Evolutionary conservation across 2,329 filamentous ascomycete species (phyloP).

Genomic region (Monosporascus sp.): DNA sequence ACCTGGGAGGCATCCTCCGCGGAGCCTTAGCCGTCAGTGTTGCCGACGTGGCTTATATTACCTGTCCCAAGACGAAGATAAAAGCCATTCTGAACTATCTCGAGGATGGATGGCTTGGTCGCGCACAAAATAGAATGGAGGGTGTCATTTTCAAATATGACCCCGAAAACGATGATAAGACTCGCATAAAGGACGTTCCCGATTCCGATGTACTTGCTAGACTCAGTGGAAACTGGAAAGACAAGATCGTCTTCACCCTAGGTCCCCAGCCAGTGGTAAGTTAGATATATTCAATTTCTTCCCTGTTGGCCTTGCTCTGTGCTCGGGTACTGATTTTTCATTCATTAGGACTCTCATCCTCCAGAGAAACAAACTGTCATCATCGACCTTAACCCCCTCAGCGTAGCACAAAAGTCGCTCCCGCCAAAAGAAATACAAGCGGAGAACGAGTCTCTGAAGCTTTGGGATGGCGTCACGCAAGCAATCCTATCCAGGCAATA

Average conservation of each 20-base stretch:
- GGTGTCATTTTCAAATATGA: slow-evolving; percentile 90
- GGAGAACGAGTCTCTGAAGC: slow-evolving; percentile 79
- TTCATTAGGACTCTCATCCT: slow-evolving; percentile 37
- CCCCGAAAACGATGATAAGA: slow-evolving; percentile 75
- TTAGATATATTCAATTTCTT: slow-evolving; percentile 11
- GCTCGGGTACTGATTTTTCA: slow-evolving; percentile 4
- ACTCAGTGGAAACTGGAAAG: slow-evolving; percentile 82
- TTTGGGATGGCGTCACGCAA: slow-evolving; percentile 84
- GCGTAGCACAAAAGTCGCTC: slow-evolving; percentile 70
- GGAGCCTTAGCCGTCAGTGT: slow-evolving; percentile 88
- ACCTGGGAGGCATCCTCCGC: slow-evolving; percentile 80
- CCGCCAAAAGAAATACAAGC: slow-evolving; percentile 76
- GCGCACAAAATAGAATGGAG: slow-evolving; percentile 84
- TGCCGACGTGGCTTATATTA: slow-evolving; percentile 81
- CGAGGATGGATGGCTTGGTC: slow-evolving; percentile 91
- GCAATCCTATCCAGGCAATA: slow-evolving; percentile 82
- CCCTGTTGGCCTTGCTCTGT: neutral
- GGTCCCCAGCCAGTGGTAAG: slow-evolving; percentile 58
- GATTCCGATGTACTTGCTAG: slow-evolving; percentile 78
- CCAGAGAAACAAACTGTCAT: slow-evolving; percentile 64
- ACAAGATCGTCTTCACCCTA: slow-evolving; percentile 57
- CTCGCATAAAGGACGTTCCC: slow-evolving; percentile 76
- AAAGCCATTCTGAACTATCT: slow-evolving; percentile 91
- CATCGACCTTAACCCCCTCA: slow-evolving; percentile 81
- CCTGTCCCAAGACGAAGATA: slow-evolving; percentile 81